phyloP scores from a whole-genome alignment of 768 basidiomycete genomes.

The Boletus bicolor region DNA sequence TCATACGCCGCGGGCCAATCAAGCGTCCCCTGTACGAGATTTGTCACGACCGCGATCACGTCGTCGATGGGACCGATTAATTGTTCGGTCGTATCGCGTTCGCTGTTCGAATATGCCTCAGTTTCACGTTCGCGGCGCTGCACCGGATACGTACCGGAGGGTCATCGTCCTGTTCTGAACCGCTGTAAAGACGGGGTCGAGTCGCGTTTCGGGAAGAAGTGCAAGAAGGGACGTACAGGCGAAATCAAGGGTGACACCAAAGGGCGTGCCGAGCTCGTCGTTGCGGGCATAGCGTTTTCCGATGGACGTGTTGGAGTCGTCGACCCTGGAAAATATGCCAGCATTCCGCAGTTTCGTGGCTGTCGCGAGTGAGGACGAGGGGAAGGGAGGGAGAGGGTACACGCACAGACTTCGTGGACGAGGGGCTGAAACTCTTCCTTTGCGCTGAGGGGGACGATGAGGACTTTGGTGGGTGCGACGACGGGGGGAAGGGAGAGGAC shows the following conservation, averaged over 20 bases:
- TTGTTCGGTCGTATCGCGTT: conserved; percentile 93
- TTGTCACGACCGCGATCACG: conserved; percentile 76
- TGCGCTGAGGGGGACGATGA: conserved; percentile 91
- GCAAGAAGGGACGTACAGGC: conserved; percentile 48
- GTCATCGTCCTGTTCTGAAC: conserved; percentile 92
- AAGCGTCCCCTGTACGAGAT: conserved; percentile 71
- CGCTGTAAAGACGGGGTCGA: conserved; percentile 44
- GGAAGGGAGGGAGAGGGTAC: fast-evolving
- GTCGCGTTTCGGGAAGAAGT: background rate
- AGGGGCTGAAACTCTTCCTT: conserved; percentile 82
- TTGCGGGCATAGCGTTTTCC: conserved; percentile 97
- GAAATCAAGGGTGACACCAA: conserved; percentile 94
- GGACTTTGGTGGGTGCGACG: conserved; percentile 93
- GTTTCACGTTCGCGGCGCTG: background rate
- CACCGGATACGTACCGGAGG: conserved; percentile 59
- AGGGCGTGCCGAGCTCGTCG: conserved; percentile 98
- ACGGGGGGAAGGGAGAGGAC: conserved; percentile 87
- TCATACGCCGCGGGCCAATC: conserved; percentile 76
- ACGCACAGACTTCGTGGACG: conserved; percentile 88
- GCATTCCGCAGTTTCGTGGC: conserved; percentile 83
- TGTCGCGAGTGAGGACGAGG: conserved; percentile 31
- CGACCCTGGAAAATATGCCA: conserved; percentile 90
- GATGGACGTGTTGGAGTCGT: conserved; percentile 93
- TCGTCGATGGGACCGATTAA: conserved; percentile 88
- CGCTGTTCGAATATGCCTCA: conserved; percentile 44